Base-by-base conservation (phyloP, 2,329 filamentous ascomycete species). In the Talaromyces sp. region DNA sequence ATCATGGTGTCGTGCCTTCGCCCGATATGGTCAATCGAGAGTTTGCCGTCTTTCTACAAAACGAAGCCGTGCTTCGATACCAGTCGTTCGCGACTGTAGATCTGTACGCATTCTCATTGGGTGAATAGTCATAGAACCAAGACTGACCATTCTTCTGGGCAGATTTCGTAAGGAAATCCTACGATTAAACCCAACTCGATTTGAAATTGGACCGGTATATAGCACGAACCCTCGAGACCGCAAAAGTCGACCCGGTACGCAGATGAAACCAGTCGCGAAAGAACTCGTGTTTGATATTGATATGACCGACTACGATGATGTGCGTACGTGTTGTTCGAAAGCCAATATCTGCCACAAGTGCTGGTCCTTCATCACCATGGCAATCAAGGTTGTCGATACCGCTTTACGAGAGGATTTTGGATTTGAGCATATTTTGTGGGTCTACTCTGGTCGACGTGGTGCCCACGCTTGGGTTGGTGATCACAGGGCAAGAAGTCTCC, bases 231-330 rank as follows among this genome's bases (percentile, higher is more conserved):
- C 95, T 0, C 90, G 93, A 71, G 95, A 99, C 72, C 89, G 94
- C 73, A 99, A 98, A 80, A 89, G 89, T 0, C 79, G 98, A 39
- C 88, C 90, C 62, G 86, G 89, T 41, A 87, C 87, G 57, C 87
- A 91, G 9, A 97, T 99, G 81, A 90, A 89, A 68, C 94, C 95
- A 0, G 78, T 97, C 37, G 86, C 91, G 64, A 99, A 99, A 77
- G 95, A 99, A 77, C 82, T 99, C 45, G 97, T 97, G 72, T 98
- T 99, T 78, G 95, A 99, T 89, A 98, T 99, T 72, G 95, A 99
- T 85, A 86, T 99, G 86, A 98, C 95, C 63, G 95, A 98, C 80
- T 99, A 99, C 79, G 95, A 99, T 76, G 92, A 96, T 69, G 91
- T 99, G 69, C 89, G 95, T 70, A 97, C 93, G 33, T 99, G 95